Evolutionary conservation across 176 grass and related monocot species (phyloP), one percentile per base, ranked within the genome.

Genomic region (Puya raimondii): DNA sequence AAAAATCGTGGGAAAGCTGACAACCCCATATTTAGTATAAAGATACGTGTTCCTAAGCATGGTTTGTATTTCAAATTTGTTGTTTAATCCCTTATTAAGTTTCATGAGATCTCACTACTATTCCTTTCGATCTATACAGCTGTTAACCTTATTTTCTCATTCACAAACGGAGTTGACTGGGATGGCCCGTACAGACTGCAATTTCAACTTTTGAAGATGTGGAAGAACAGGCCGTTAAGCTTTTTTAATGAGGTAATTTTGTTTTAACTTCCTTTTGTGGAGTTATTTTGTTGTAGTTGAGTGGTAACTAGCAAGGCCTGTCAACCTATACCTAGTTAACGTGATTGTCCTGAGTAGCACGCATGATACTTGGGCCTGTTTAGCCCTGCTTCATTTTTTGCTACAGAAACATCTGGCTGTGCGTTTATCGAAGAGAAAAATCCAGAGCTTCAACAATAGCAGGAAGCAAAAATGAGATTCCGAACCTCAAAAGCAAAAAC

Each of bases 91-190:
- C 54, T 20, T 58, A 17, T 15, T 59, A 59, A 59, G 54, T 27
- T 26, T 15, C 23, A 47, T 27, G 26, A 6, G 23, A 12, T 65
- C 9, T 49, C 13, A 10, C 58, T 48, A 69, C 29, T 58, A 10
- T 49, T 10, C 9, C 68, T 8, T 77, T 11, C 8, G 49, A 69
- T 69, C 59, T 56, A 15, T 84, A 48, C 88, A 97, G 93, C 93
- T 75, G 50, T 90, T 21, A 85, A 16, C 54, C 74, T 96, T 47
- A 77, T 92, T 17, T 97, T 97, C 79, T 97, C 93, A 49, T 97
- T 97, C 82, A 97, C 93, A 29, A 97, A 97, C 73, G 89, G 89
- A 48, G 4, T 53, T 23, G 79, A 92, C 12, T 97, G 93, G 93
- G 89, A 97, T 48, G 93, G 93, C 64, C 68, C 79, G 2, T 97